Percentiles rank a stretch among this genome's conserved stretches.
These are phyloP conservation scores for Rubia balearica DNA, from an alignment of 305 asterid species.

Conservation along the genomic window DNA sequence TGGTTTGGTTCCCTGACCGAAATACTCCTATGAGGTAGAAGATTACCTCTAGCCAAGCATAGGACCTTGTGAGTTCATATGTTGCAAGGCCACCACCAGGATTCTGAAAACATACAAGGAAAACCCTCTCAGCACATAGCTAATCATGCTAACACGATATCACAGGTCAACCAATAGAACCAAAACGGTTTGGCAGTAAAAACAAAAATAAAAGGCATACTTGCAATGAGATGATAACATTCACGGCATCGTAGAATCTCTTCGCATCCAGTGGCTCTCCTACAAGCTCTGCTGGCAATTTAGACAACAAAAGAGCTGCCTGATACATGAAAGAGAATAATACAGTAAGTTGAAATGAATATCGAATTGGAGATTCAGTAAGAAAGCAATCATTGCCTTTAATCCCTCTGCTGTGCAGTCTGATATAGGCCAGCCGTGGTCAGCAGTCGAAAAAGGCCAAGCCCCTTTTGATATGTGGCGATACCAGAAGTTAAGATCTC, in stretches of 20 bases:
- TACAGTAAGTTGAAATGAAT: constrained; percentile 22
- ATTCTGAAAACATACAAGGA: constrained; percentile 34
- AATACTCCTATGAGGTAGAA: constrained; percentile 8
- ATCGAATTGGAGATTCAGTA: constrained; percentile 2
- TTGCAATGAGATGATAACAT: constrained; percentile 80
- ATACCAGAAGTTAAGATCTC: constrained; percentile 59
- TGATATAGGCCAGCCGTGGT: constrained; percentile 96
- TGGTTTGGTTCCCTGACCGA: neutral
- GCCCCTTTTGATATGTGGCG: constrained; percentile 98
- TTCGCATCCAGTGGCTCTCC: constrained; percentile 59
- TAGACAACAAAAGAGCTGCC: constrained; percentile 59
- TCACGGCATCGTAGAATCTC: constrained; percentile 66
- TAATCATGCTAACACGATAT: constrained; percentile 4
- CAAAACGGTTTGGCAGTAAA: neutral
- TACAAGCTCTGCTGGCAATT: constrained; percentile 53
- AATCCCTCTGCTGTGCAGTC: constrained; percentile 97
- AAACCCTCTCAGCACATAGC: neutral
- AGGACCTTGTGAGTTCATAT: constrained; percentile 93
- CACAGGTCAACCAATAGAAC: constrained; percentile 3
- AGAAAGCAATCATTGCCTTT: constrained; percentile 27
- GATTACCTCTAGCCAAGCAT: constrained; percentile 93
- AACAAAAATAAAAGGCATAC: constrained; percentile 26
- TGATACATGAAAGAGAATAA: constrained; percentile 24
- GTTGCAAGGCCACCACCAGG: constrained; percentile 79
- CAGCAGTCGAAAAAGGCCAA: constrained; percentile 98